Percentiles rank a stretch among this genome's conserved stretches.
phyloP scores from a whole-genome alignment of 1,139 yeast genomes.

The Sugiyamaella japonica region DNA sequence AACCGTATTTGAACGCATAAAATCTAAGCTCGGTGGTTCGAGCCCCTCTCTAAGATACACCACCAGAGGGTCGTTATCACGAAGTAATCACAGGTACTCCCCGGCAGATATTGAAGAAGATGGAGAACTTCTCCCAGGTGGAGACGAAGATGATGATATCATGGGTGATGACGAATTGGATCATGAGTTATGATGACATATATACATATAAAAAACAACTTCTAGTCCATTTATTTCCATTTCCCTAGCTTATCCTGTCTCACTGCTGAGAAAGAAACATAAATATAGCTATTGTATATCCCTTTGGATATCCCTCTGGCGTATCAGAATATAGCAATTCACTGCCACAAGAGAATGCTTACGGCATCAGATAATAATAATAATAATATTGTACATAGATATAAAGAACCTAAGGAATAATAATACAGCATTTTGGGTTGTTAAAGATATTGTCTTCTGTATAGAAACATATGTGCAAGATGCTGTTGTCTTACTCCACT shows the following conservation, averaged over 20 bases:
- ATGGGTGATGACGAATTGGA: constrained; percentile 28
- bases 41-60: constrained; percentile 24
- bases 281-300: too few relatives aligned
- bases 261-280: too few relatives aligned
- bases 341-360: not conserved
- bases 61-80: constrained; percentile 32
- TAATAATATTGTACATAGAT: not conserved
- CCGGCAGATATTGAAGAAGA: constrained; percentile 35
- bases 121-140: constrained; percentile 30
- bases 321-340: too few relatives aligned
- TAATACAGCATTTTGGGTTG: not conserved
- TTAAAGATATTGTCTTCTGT: not conserved
- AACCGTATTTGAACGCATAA: constrained; percentile 19
- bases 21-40: constrained; percentile 16
- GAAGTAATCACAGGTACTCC: constrained; percentile 28
- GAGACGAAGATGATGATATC: constrained; percentile 32
- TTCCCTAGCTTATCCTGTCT: too few relatives aligned
- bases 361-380: not conserved
- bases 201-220: not conserved
- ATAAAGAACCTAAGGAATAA: not conserved
- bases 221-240: not conserved
- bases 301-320: too few relatives aligned
- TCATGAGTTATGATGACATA: constrained; percentile 12
- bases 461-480: not conserved
- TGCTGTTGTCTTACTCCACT: not conserved